A percentile compares a stretch with the other conserved stretches of the same genome.
Conservation (phyloP, 805 yeast species). For the Sugiyamaella americana region DNA sequence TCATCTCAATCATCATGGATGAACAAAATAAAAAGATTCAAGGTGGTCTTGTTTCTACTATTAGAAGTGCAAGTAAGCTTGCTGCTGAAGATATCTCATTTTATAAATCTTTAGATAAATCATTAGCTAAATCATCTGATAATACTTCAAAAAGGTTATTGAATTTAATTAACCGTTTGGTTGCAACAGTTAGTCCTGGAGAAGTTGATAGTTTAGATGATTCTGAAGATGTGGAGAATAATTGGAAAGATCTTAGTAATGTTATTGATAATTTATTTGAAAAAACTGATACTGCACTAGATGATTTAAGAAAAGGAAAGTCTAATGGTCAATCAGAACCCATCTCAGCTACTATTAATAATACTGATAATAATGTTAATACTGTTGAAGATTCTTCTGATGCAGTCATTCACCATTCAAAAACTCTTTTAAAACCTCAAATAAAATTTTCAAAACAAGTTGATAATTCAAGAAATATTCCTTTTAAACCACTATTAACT, state of each 20-base stretch:
- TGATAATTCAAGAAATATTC: slow-evolving; percentile 62
- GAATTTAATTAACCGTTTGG: slow-evolving; percentile 25
- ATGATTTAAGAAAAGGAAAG: slow-evolving; percentile 29
- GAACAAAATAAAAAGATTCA: slow-evolving; percentile 26
- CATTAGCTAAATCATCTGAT: slow-evolving; percentile 39
- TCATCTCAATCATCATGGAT: too few relatives aligned
- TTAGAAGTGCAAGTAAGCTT: slow-evolving; percentile 62
- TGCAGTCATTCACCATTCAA: slow-evolving; percentile 22
- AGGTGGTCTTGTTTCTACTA: slow-evolving; percentile 48
- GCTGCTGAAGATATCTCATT: slow-evolving; percentile 80
- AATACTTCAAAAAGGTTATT: slow-evolving; percentile 29
- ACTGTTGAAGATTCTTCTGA: slow-evolving; percentile 5
- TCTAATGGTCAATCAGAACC: slow-evolving; percentile 1
- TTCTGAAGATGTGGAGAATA: slow-evolving; percentile 40
- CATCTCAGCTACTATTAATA: not conserved
- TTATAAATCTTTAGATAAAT: slow-evolving; percentile 53
- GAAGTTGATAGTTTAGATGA: slow-evolving; percentile 33
- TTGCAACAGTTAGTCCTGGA: slow-evolving; percentile 23
- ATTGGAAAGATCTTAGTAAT: slow-evolving; percentile 60
- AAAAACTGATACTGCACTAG: slow-evolving; percentile 64
- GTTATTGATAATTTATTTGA: slow-evolving; percentile 69
- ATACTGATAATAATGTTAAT: not conserved
- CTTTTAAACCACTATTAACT: slow-evolving; percentile 70
- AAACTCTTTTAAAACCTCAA: slow-evolving; percentile 60
- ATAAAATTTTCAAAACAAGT: slow-evolving; percentile 47